Conservation (phyloP, 208 protist genomes). For the Leishmania lainsoni region DNA sequence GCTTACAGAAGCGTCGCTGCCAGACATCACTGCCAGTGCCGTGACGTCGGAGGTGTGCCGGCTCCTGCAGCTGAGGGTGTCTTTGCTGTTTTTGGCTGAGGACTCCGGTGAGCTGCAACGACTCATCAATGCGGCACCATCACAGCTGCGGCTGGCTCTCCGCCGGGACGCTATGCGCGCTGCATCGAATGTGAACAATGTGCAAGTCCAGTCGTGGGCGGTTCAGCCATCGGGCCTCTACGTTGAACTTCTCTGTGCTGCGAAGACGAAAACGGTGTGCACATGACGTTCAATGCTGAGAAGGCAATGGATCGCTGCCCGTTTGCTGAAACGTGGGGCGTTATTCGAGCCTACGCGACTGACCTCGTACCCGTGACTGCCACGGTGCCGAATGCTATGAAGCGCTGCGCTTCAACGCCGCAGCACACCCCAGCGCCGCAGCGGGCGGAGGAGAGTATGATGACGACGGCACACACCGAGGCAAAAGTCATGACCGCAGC, state of each 20-base stretch:
- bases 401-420: neutral
- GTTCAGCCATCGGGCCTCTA: slow-evolving; percentile 5
- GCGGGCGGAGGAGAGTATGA: neutral
- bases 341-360: slow-evolving; percentile 1
- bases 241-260: slow-evolving; percentile 4
- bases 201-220: slow-evolving; percentile 4
- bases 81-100: slow-evolving; percentile 1
- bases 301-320: neutral
- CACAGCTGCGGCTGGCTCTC: slow-evolving; percentile 6
- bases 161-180: slow-evolving; percentile 7
- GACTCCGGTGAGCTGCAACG: neutral
- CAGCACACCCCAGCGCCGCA: neutral
- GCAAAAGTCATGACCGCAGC: neutral
- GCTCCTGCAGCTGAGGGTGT: neutral
- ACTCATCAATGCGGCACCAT: slow-evolving; percentile 11
- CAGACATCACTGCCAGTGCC: neutral
- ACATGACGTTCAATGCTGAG: neutral
- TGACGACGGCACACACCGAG: neutral
- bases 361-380: neutral
- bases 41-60: neutral
- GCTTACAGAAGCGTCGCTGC: neutral
- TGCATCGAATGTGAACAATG: neutral
- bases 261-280: neutral
- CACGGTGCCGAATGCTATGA: neutral
- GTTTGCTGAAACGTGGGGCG: slow-evolving; percentile 6